A percentile compares a stretch with the other conserved stretches of the same genome.
Conservation (phyloP, 768 basidiomycete species). For the Russula vinacea region DNA sequence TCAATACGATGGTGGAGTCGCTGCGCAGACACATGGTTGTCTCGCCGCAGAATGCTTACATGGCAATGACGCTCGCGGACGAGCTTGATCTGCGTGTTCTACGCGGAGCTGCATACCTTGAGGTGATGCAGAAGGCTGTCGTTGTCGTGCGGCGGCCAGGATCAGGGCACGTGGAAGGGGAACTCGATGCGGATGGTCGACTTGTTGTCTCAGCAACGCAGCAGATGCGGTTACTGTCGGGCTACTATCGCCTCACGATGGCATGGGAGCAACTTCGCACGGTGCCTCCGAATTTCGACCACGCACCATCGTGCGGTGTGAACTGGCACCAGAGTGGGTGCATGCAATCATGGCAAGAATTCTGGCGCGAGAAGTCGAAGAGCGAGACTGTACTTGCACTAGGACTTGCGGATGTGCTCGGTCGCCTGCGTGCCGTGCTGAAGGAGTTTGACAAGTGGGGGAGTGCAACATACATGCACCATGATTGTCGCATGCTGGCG, state of each 20-base stretch:
- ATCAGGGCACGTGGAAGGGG: conserved; percentile 27
- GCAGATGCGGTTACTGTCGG: conserved; percentile 62
- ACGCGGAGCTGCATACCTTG: conserved; percentile 64
- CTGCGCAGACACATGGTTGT: conserved; percentile 59
- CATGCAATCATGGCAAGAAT: conserved; percentile 69
- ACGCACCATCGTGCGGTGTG: conserved; percentile 58
- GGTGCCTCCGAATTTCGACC: conserved; percentile 59
- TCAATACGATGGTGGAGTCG: conserved; percentile 56
- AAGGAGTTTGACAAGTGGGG: conserved; percentile 72
- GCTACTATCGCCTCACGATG: conserved; percentile 64
- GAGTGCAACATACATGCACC: conserved; percentile 74
- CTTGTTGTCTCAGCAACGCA: conserved; percentile 56
- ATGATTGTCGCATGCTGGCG: conserved; percentile 62
- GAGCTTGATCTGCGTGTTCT: conserved; percentile 60
- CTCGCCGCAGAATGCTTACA: conserved; percentile 64
- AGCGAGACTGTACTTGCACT: conserved; percentile 57
- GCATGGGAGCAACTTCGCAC: conserved; percentile 64
- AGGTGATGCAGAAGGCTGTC: conserved; percentile 64
- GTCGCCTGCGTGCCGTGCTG: conserved; percentile 56
- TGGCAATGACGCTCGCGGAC: conserved; percentile 71
- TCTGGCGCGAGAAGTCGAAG: conserved; percentile 74
- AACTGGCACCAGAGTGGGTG: conserved; percentile 74
- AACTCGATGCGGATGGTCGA: conserved; percentile 42
- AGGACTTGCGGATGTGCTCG: conserved; percentile 64
- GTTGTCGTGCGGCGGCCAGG: conserved; percentile 36